Percentiles rank a stretch among this genome's conserved stretches.
phyloP scores from a whole-genome alignment of 2,329 filamentous ascomycete species.

The Paecilomyces fulvus region DNA sequence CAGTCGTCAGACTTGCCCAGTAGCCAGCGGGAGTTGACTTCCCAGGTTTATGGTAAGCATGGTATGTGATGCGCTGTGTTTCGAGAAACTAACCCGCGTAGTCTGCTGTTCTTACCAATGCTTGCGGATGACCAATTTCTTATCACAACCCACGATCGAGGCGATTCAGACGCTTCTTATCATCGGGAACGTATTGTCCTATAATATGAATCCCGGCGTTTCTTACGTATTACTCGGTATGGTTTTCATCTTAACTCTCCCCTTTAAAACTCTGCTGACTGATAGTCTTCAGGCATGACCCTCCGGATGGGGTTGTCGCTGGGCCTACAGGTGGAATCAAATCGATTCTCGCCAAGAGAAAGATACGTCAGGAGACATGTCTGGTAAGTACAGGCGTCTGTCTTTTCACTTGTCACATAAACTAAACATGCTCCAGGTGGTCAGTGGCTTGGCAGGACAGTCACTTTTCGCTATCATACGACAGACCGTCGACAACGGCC shows the following conservation, averaged over 20 bases:
- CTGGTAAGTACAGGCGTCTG: constrained; percentile 25
- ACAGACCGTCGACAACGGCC: constrained; percentile 48
- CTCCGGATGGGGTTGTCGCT: constrained; percentile 53
- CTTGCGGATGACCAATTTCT: constrained; percentile 54
- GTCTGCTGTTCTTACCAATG: constrained; percentile 59
- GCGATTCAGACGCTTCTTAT: constrained; percentile 55
- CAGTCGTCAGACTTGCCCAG: constrained; percentile 51
- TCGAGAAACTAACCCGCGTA: constrained; percentile 22
- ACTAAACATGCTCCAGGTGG: constrained; percentile 38
- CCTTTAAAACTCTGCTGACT: neutral
- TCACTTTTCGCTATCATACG: constrained; percentile 55
- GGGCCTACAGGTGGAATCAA: constrained; percentile 51
- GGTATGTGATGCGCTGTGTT: neutral
- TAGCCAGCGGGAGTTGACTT: constrained; percentile 54
- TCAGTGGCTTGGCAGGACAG: constrained; percentile 58
- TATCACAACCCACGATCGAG: constrained; percentile 53
- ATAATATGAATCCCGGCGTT: constrained; percentile 58
- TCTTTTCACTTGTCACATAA: neutral
- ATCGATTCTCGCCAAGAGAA: constrained; percentile 43
- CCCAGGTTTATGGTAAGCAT: constrained; percentile 51
- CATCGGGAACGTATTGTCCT: constrained; percentile 54
- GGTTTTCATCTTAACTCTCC: constrained; percentile 4
- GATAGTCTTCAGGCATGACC: constrained; percentile 40
- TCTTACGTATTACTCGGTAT: constrained; percentile 51
- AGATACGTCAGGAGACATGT: constrained; percentile 36